These are phyloP conservation scores for Cladosporium sp. DNA, from an alignment of 2,329 filamentous ascomycete species.

Conservation along the genomic window DNA sequence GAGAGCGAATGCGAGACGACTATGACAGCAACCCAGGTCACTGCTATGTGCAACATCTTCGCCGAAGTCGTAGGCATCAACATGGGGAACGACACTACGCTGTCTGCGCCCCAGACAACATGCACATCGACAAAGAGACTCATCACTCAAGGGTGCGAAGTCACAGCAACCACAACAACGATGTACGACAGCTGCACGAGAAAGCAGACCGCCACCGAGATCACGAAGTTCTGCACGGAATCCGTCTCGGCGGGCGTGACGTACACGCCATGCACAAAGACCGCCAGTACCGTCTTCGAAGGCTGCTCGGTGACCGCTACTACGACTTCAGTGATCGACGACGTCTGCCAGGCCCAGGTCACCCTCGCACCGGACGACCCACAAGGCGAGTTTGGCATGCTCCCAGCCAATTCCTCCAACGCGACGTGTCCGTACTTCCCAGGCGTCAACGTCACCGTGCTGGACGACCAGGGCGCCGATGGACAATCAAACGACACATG, in stretches of 20 bases:
- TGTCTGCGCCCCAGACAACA: not conserved
- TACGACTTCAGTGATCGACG: constrained; percentile 10
- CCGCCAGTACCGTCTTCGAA: constrained; percentile 10
- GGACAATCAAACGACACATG: constrained; percentile 5
- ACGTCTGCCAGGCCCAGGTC: constrained; percentile 10
- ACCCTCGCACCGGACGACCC: constrained; percentile 5
- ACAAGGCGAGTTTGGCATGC: constrained; percentile 11
- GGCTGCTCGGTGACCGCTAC: constrained; percentile 15
- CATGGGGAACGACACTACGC: not conserved
- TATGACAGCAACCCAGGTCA: not conserved
- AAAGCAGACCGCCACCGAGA: constrained; percentile 8
- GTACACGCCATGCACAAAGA: constrained; percentile 14
- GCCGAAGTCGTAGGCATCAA: not conserved
- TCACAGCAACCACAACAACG: constrained; percentile 4
- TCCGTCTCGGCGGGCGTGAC: constrained; percentile 4
- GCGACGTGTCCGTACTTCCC: constrained; percentile 7
- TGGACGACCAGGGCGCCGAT: constrained; percentile 12
- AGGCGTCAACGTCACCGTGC: not conserved
- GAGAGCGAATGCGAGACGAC: constrained; percentile 12
- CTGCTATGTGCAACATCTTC: constrained; percentile 14
- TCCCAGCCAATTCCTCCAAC: not conserved
- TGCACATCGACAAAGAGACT: constrained; percentile 1
- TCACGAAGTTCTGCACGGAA: constrained; percentile 13
- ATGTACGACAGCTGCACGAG: constrained; percentile 8
- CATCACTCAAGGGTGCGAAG: not conserved